A percentile compares a stretch with the other conserved stretches of the same genome.
Conservation (phyloP, 176 grass and related monocot species). For the Typha latifolia region DNA sequence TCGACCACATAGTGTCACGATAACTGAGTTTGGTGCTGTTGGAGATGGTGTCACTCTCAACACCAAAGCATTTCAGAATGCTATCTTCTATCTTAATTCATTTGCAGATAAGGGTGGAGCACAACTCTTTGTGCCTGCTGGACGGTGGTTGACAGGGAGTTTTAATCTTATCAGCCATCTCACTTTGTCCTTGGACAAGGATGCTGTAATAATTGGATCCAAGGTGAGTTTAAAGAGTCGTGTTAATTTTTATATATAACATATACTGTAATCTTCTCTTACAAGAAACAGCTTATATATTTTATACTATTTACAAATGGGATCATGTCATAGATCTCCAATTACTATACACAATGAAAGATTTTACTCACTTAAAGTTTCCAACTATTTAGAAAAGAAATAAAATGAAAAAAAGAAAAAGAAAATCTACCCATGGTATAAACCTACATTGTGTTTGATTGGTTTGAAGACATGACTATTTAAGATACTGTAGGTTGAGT, state of each 20-base stretch:
- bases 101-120: conserved; percentile 95
- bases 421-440: no score
- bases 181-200: conserved; percentile 74
- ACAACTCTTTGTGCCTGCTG: conserved; percentile 83
- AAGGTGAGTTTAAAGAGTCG: conserved; percentile 33
- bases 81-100: conserved; percentile 95
- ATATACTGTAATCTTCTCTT: neutral
- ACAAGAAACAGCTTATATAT: neutral
- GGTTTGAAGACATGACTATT: no score
- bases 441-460: no score
- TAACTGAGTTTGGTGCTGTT: conserved; percentile 93
- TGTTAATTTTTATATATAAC: neutral
- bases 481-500: no score
- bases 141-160: conserved; percentile 92
- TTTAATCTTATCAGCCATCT: conserved; percentile 93
- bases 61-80: conserved; percentile 97
- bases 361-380: no score
- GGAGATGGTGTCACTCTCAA: conserved; percentile 82
- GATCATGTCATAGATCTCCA: neutral
- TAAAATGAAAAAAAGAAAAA: no score
- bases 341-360: neutral
- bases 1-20: conserved; percentile 81
- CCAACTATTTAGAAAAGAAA: no score
- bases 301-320: neutral
- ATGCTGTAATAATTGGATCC: conserved; percentile 88